Base-by-base conservation (phyloP, 2,329 filamentous ascomycete species). In the Penicillium rolfsii region DNA sequence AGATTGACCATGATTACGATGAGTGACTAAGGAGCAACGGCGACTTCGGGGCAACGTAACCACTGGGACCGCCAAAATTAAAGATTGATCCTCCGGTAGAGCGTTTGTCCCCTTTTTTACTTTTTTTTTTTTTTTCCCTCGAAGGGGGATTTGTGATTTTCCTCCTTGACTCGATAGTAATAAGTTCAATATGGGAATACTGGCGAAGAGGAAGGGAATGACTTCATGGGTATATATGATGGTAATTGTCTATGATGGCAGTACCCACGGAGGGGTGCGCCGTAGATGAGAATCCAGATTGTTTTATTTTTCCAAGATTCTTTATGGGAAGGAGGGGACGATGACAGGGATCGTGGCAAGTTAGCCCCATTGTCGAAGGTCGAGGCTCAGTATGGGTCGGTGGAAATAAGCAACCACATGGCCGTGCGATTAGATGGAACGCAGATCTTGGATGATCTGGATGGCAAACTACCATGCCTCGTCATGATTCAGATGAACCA, bases 271-370 rank as follows among this genome's bases (percentile, higher is more conserved):
- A 48, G 45, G 45, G 45, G 45, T 48, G 30, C 45, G 30, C 14
- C 9, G 11, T 46, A 19, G 16, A 22, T 22, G 19, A 22, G 19
- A 46, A 14, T 46, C 16, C n/a, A 30, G 43, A 46, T 46, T 46
- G 14, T 28, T n/a, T 30, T 46, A 5, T 28, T n/a, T 36, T 16
- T 22, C 48, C 48, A 35, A 19, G 28, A 50, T 50, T 22, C 19
- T 22, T 22, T 50, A 35, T 22, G 48, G 28, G 48, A 50, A 50
- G 48, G 48, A 50, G 48, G 48, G 48, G 48, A 35, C 35, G 48
- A 22, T 22, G 48, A 50, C 30, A 22, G 48, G 48, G 48, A 50
- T 50, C 30, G 48, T 28, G 30, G n/a, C 12, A 19, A 8, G 19
- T 12, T 40, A 46, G 38, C 36, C 11, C 45, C 26, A 48, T 30